Evolutionary conservation across 495 filamentous ascomycete species (phyloP).

Genomic region (Penicillium bialowiezense): DNA sequence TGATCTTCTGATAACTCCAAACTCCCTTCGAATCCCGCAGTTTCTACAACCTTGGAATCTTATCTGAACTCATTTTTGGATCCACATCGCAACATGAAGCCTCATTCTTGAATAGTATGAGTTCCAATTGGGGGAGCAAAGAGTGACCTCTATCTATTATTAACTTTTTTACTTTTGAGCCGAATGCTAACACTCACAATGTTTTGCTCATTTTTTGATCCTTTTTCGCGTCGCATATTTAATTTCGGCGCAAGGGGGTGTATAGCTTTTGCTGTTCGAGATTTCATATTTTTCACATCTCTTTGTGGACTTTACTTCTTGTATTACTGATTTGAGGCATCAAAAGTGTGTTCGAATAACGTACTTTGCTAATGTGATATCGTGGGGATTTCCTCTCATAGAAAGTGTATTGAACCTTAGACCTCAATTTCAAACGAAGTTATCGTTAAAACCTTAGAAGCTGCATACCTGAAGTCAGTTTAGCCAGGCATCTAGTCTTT

Average conservation of each 20-base stretch:
- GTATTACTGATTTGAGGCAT: slow-evolving; percentile 24
- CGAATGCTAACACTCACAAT: neutral
- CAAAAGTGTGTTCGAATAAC: slow-evolving; percentile 18
- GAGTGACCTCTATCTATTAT: neutral
- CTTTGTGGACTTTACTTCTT: slow-evolving; percentile 7
- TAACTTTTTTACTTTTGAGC: neutral
- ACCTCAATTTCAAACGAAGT: too few species aligned
- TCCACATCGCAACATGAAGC: neutral
- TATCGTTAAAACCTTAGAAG: too few species aligned
- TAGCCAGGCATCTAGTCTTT: too few species aligned
- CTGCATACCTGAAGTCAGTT: too few species aligned
- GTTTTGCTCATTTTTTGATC: neutral
- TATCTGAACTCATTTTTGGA: neutral
- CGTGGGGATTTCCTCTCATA: neutral
- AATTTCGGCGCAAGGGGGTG: slow-evolving; percentile 18
- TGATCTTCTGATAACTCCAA: neutral
- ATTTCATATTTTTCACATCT: neutral
- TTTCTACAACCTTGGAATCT: too few species aligned
- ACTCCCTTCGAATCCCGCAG: neutral
- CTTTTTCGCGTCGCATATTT: slow-evolving; percentile 11
- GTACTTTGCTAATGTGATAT: slow-evolving; percentile 10
- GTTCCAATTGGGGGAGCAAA: neutral
- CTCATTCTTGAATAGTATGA: neutral
- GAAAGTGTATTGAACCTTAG: neutral
- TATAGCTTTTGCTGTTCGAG: slow-evolving; percentile 6